phyloP scores from a whole-genome alignment of 2,329 filamentous ascomycete genomes.

The Alternaria conjuncta region DNA sequence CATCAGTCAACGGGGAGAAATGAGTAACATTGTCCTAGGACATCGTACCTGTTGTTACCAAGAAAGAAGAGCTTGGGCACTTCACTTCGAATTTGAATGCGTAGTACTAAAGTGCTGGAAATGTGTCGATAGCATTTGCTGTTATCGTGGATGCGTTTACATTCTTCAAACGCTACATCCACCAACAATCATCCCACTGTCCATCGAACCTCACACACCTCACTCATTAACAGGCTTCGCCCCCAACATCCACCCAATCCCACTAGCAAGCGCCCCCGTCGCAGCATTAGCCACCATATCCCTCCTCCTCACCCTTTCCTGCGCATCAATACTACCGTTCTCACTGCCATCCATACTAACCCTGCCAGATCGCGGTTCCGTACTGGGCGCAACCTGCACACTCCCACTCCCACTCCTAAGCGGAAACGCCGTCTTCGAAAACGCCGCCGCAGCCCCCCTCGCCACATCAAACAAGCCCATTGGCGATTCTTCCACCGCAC shows the following conservation, averaged over 20 bases:
- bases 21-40: too few species aligned
- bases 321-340: constrained; percentile 40
- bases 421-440: constrained; percentile 57
- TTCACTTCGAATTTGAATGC: too few species aligned
- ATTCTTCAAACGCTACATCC: too few species aligned
- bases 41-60: too few species aligned
- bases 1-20: too few species aligned
- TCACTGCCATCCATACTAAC: constrained; percentile 47
- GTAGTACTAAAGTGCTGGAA: too few species aligned
- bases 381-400: constrained; percentile 15
- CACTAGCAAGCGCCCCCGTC: constrained; percentile 66
- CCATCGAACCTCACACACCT: too few species aligned
- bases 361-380: constrained; percentile 18
- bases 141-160: too few species aligned
- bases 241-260: constrained; percentile 70
- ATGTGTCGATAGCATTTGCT: too few species aligned
- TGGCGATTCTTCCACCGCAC: constrained; percentile 56
- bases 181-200: too few species aligned
- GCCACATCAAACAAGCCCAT: constrained; percentile 62
- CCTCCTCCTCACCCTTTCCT: constrained; percentile 66
- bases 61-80: too few species aligned
- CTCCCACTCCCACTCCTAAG: constrained; percentile 37
- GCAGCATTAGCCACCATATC: constrained; percentile 74
- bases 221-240: constrained; percentile 34
- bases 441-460: constrained; percentile 56